Conservation (phyloP, 2,329 filamentous ascomycete genomes). For the Bipolaris sorokiniana region DNA sequence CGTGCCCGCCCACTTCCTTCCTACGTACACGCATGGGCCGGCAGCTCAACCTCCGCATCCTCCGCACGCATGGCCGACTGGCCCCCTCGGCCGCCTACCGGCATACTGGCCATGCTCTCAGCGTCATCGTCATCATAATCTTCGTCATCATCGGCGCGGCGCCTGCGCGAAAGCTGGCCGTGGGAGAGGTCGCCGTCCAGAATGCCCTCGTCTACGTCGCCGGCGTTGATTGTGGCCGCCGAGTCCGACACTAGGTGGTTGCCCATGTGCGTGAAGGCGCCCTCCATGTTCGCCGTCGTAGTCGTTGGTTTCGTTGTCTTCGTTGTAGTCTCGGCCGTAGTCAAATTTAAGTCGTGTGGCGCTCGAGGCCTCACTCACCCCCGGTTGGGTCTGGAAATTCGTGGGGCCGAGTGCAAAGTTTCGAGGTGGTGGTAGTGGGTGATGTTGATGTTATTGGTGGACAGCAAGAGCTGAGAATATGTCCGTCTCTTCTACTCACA, state of each 20-base stretch:
- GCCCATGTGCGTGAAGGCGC: conserved; percentile 84
- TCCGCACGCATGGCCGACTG: conserved; percentile 62
- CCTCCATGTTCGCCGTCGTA: conserved; percentile 67
- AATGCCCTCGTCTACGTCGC: conserved; percentile 83
- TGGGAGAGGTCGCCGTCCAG: conserved; percentile 68
- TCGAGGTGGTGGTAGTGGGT: conserved; percentile 5
- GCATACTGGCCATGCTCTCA: conserved; percentile 78
- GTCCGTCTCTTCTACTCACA: conserved; percentile 23
- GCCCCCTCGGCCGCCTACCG: conserved; percentile 76
- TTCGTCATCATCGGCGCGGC: conserved; percentile 82
- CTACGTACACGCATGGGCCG: conserved; percentile 74
- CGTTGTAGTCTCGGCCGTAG: no score
- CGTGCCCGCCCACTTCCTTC: neutral
- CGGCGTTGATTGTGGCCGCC: conserved; percentile 84
- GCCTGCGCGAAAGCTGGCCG: conserved; percentile 65
- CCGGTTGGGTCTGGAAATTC: conserved; percentile 4
- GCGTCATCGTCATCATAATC: conserved; percentile 80
- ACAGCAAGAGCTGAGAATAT: conserved; percentile 4
- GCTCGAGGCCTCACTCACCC: conserved; percentile 6
- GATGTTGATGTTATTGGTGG: conserved; percentile 2
- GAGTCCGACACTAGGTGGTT: conserved; percentile 87
- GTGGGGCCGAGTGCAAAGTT: conserved; percentile 10
- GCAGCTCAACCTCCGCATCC: conserved; percentile 75
- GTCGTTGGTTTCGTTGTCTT: neutral
- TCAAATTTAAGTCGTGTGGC: neutral